phyloP scores from a whole-genome alignment of 805 yeast species.

The Candida chilensis region DNA sequence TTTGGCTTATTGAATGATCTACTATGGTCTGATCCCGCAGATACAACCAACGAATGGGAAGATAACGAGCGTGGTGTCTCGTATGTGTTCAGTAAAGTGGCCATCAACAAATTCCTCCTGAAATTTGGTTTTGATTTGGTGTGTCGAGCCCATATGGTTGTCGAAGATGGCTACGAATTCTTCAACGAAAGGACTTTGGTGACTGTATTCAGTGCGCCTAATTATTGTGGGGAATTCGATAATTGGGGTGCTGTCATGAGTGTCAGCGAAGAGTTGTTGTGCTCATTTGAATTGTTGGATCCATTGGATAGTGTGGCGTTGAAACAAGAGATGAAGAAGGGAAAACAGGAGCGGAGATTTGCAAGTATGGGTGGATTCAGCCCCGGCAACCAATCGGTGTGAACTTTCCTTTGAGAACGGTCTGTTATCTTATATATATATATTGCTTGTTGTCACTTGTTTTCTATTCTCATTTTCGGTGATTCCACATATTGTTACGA shows the following conservation, averaged over 20 bases:
- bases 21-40: conserved; percentile 83
- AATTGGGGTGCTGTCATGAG: conserved; percentile 99
- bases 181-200: conserved; percentile 65
- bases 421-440: too few relatives aligned
- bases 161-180: conserved; percentile 72
- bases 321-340: conserved; percentile 90
- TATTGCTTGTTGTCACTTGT: too few relatives aligned
- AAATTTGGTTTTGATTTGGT: conserved; percentile 75
- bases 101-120: conserved; percentile 66
- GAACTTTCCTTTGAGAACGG: too few relatives aligned
- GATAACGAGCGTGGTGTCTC: conserved; percentile 82
- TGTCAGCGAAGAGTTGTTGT: conserved; percentile 83
- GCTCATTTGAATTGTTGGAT: conserved; percentile 88
- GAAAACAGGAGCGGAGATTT: conserved; percentile 75
- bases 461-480: too few relatives aligned
- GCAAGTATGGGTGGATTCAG: too few relatives aligned
- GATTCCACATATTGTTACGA: too few relatives aligned
- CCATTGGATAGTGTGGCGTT: conserved; percentile 90
- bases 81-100: conserved; percentile 71
- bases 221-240: conserved; percentile 77
- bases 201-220: conserved; percentile 69
- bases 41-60: conserved; percentile 77
- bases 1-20: conserved; percentile 70
- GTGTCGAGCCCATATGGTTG: conserved; percentile 85
- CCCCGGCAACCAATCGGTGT: too few relatives aligned